These are phyloP conservation scores for Solanum sitiens DNA, from an alignment of 257 asterid genomes.

Conservation along the genomic window DNA sequence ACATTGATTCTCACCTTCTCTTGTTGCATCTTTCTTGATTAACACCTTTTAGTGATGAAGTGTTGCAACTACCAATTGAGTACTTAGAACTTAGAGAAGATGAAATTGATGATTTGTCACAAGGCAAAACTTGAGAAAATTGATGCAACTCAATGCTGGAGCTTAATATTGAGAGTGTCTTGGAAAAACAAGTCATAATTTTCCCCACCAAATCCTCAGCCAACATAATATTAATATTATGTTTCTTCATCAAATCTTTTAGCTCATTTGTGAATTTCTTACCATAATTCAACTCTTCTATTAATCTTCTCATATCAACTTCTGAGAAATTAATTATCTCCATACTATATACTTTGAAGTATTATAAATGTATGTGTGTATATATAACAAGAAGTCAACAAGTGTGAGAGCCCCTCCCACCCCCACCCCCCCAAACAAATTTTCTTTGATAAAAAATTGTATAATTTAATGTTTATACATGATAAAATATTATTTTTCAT, in stretches of 20 bases:
- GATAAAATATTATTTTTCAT: no score
- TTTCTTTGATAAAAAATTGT: no score
- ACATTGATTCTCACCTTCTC: slow-evolving; percentile 22
- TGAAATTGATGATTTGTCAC: no score
- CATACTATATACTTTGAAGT: not conserved
- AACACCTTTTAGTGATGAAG: slow-evolving; percentile 17
- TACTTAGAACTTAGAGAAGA: no score
- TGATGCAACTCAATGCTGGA: not conserved
- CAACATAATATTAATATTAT: not conserved
- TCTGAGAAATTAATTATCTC: not conserved
- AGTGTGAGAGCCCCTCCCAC: no score
- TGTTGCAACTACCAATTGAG: not conserved
- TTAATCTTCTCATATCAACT: slow-evolving; percentile 5
- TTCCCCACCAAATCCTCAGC: not conserved
- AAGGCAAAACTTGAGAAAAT: slow-evolving; percentile 4
- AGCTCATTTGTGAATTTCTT: slow-evolving; percentile 29
- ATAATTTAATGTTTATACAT: no score
- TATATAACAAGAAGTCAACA: no score
- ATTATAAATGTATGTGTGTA: not conserved
- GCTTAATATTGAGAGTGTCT: not conserved
- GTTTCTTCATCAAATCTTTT: slow-evolving; percentile 13
- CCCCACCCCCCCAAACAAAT: no score
- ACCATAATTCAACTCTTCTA: slow-evolving; percentile 34
- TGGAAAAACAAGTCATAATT: not conserved
- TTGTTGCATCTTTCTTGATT: slow-evolving; percentile 45